Percentiles rank a stretch among this genome's conserved stretches.
phyloP scores from a whole-genome alignment of 2,329 filamentous ascomycete species.

The Helicocarpus griseus region DNA sequence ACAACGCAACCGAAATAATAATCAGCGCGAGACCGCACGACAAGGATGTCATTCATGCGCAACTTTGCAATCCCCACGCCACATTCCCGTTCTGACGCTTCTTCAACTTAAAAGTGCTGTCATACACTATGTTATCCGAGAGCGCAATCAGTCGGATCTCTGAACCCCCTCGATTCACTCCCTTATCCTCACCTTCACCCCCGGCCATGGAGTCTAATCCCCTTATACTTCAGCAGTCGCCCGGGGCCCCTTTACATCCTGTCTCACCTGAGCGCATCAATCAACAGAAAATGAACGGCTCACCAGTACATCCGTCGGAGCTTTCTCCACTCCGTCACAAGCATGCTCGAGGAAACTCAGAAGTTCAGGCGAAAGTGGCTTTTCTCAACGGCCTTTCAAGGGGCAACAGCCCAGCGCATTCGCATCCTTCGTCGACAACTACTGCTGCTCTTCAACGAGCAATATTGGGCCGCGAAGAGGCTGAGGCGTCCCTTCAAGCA shows the following conservation, averaged over 20 bases:
- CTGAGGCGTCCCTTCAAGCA: conserved; percentile 29
- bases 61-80: not conserved
- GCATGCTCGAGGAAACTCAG: conserved; percentile 27
- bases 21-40: not conserved
- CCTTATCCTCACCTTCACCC: not conserved
- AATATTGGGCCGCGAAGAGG: conserved; percentile 38
- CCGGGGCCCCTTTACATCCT: conserved; percentile 31
- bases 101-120: not conserved
- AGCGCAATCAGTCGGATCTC: not conserved
- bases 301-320: conserved; percentile 30
- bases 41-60: not conserved
- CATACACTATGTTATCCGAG: not conserved
- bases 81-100: not conserved
- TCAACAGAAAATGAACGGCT: conserved; percentile 32
- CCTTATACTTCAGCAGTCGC: conserved; percentile 16
- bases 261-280: conserved; percentile 42
- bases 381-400: conserved; percentile 35
- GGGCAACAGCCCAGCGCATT: conserved; percentile 18
- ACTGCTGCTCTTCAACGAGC: conserved; percentile 36
- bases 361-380: conserved; percentile 40
- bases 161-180: not conserved
- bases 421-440: conserved; percentile 25
- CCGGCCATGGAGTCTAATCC: conserved; percentile 6
- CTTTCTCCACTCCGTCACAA: conserved; percentile 27
- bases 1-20: not conserved